Conservation (phyloP, 2,329 filamentous ascomycete species). For the Fusarium mexicanum region DNA sequence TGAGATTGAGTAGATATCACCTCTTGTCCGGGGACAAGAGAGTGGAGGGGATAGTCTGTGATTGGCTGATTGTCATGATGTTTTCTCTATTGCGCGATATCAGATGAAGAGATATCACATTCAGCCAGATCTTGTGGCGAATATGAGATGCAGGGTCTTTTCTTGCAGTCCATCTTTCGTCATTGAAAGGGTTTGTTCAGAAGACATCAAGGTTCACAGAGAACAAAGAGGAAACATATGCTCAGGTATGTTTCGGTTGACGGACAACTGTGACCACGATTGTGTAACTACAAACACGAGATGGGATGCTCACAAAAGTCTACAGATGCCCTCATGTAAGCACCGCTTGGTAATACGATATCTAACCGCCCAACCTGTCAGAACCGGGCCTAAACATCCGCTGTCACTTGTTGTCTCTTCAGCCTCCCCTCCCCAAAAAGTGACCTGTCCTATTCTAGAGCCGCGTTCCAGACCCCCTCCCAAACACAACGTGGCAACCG, state of each 20-base stretch:
- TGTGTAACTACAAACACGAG: not conserved
- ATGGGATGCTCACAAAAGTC: not conserved
- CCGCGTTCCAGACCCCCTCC: not conserved
- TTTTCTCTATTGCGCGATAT: not conserved
- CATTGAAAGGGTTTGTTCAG: not conserved
- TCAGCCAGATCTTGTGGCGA: not conserved
- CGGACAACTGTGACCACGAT: not conserved
- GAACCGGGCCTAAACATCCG: not conserved
- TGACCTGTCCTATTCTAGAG: not conserved
- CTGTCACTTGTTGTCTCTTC: not conserved
- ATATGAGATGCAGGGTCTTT: not conserved
- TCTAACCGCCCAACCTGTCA: not conserved
- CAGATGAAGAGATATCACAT: not conserved
- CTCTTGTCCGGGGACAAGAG: not conserved
- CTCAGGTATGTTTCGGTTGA: no score
- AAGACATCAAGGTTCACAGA: no score
- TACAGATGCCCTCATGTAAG: not conserved
- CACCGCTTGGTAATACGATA: not conserved
- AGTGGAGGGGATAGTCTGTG: not conserved
- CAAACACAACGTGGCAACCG: slow-evolving; percentile 1
- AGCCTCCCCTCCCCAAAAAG: not conserved
- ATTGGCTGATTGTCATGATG: not conserved
- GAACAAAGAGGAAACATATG: not conserved
- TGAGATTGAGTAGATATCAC: not conserved
- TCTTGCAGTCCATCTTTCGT: not conserved